Evolutionary conservation across 2,329 filamentous ascomycete species (phyloP), one percentile per base, ranked within the genome.

Genomic region (Aureobasidium sp.): DNA sequence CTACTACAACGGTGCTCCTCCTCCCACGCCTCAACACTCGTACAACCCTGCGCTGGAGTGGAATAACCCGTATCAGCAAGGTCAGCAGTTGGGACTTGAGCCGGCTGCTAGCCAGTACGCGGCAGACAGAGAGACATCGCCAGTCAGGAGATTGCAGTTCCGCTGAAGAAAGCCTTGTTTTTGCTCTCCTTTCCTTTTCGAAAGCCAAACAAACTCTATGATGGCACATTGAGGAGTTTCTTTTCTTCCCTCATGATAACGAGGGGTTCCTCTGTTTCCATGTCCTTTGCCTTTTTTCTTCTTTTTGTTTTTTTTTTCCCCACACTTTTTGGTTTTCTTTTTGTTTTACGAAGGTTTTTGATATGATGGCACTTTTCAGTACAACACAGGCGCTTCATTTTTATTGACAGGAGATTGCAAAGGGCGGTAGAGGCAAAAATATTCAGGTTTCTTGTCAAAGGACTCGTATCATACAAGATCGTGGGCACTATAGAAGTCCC

Each of bases 21-120:
- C 70, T 1, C 70, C 70, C 2, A 73, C 71, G 9, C 72, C 72
- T 31, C 69, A 70, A 31, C 62, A 70, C 19, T 64, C 58, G 2
- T 71, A 71, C 63, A 69, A 68, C 37, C 64, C 66, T 45, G 64
- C 67, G 33, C 61, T 60, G 38, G 51, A 61, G 59, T 65, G 58
- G 25, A 35, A 29, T 19, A 71, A 69, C 35, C 68, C 70, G 17
- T 72, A 71, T 67, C 66, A 67, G 40, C 45, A 51, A 15, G 57
- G 57, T 11, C 60, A 66, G 10, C 63, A 62, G 8, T 61, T 64
- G 40, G 62, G 58, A 3, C 53, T 71, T 42, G 71, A 73, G 62
- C 71, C 71, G 17, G 63, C 65, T 29, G 67, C 70, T n/a, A 69
- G 67, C 64, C 66, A 63, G 15, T 64, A 65, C 9, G 68, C 31